Base-by-base conservation (phyloP, 805 yeast genomes). In the Ogataea wickerhamii region DNA sequence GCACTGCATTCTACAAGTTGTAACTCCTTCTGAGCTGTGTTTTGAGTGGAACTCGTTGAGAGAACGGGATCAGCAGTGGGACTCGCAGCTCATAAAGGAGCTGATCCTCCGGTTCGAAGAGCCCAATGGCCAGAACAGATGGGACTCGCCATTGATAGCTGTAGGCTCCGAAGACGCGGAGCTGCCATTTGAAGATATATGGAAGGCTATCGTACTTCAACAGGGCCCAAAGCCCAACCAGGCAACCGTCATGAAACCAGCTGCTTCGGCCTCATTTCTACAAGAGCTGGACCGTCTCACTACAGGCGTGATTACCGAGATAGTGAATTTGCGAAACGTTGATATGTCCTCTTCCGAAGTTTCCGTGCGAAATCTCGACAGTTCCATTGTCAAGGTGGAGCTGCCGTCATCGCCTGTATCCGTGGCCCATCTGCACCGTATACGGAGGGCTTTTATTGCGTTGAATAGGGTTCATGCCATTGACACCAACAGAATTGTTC, bases 141-240 rank as follows among this genome's bases (percentile, higher is more conserved):
- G 98, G 98, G 98, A 93, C 55, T 78, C 95, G 4, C 98, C 98
- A 5, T 64, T 91, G 44, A 80, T 88, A 55, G 78, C 87, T 0
- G 61, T 89, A 1, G 73, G 79, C 3, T 73, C 67, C 51, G 78
- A 74, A 34, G 80, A 81, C 22, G 66, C 66, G 12, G 63, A 61
- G 3, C 53, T 81, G 18, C 85, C 88, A 0, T 59, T 82, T 16
- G 82, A 81, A 2, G 84, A 78, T 13, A 72, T 93, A 2, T 80
- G 82, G 80, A 71, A 71, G 34, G 73, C 78, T 0, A 52, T 82
- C 2, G 81, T 77, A 23, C 56, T 84, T 43, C 70, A 76, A 34
- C 72, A 76, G 58, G 73, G 85, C 37, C 70, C 84, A 38, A 75
- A 80, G 7, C 94, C 96, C 4, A 91, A 87, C 53, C 80, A 82